Percentiles rank a stretch among this genome's conserved stretches.
Conservation (phyloP, 768 basidiomycete genomes). For the Kwoniella botswanensis region DNA sequence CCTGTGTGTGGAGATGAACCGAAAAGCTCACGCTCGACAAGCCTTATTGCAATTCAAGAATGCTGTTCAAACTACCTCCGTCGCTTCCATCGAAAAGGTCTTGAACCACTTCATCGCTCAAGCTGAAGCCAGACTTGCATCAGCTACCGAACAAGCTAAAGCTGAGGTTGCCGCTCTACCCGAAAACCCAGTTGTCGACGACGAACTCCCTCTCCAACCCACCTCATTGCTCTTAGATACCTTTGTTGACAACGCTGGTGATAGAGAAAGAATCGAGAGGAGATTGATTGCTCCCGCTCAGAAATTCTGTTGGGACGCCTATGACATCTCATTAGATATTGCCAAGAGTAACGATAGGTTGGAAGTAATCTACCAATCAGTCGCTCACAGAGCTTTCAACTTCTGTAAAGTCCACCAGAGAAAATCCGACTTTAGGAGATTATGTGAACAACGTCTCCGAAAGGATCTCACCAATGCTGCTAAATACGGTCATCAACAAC, state of each 20-base stretch:
- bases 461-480: conserved; percentile 92
- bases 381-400: conserved; percentile 95
- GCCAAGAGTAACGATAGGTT: conserved; percentile 93
- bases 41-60: conserved; percentile 98
- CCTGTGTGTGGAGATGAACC: conserved; percentile 92
- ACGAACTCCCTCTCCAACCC: conserved; percentile 94
- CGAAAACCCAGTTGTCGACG: conserved; percentile 72
- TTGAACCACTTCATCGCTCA: conserved; percentile 76
- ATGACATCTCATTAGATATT: conserved; percentile 91
- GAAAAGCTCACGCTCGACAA: conserved; percentile 90
- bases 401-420: conserved; percentile 93
- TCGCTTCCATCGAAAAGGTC: conserved; percentile 87
- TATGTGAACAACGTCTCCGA: conserved; percentile 88
- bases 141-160: conserved; percentile 58
- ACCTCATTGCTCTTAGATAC: conserved; percentile 88
- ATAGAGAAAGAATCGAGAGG: conserved; percentile 90
- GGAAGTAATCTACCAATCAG: conserved; percentile 92
- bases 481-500: conserved; percentile 91
- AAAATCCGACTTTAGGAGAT: conserved; percentile 94
- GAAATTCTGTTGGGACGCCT: conserved; percentile 98
- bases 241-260: conserved; percentile 67
- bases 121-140: conserved; percentile 55
- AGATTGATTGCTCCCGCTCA: conserved; percentile 96
- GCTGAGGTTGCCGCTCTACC: conserved; percentile 53
- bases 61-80: conserved; percentile 90